Conservation (phyloP, 225 moss, liverwort and hornwort species). For the Straminergon stramineum region DNA sequence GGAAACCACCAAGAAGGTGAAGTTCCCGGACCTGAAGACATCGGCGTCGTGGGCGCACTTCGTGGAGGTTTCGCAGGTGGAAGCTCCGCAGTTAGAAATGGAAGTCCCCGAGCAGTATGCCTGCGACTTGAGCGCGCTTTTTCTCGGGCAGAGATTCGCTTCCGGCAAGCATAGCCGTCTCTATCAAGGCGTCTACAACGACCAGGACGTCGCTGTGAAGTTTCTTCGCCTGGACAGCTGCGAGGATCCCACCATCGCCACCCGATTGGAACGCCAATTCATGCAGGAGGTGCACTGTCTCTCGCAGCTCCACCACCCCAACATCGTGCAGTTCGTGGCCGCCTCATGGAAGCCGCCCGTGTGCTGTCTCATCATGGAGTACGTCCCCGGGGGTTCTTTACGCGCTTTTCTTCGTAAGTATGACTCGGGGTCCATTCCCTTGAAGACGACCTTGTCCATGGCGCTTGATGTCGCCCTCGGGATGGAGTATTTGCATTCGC, state of each 20-base stretch:
- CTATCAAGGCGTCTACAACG: constrained; percentile 71
- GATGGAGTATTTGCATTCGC: constrained; percentile 86
- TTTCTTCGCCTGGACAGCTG: constrained; percentile 61
- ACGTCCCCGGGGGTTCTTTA: constrained; percentile 60
- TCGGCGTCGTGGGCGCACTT: constrained; percentile 43
- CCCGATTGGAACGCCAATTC: constrained; percentile 66
- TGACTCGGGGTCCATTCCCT: constrained; percentile 20
- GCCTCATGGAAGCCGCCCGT: constrained; percentile 65
- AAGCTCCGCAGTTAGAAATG: constrained; percentile 25
- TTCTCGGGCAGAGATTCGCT: constrained; percentile 64
- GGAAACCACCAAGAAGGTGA: background rate
- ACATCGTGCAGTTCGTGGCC: constrained; percentile 78
- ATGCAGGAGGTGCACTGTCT: constrained; percentile 74
- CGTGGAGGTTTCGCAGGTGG: constrained; percentile 9
- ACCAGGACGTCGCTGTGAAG: constrained; percentile 79
- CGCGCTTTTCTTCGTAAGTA: constrained; percentile 58
- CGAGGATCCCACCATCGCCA: constrained; percentile 16
- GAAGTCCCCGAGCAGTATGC: constrained; percentile 35
- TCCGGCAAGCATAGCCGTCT: constrained; percentile 66
- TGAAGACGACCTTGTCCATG: constrained; percentile 43
- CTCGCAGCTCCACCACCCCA: constrained; percentile 61
- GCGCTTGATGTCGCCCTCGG: constrained; percentile 70
- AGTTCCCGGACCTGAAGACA: constrained; percentile 22
- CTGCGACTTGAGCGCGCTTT: constrained; percentile 65
- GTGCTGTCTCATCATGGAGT: constrained; percentile 73